phyloP scores from a whole-genome alignment of 495 filamentous ascomycete genomes.

The Aspergillus homomorphus region DNA sequence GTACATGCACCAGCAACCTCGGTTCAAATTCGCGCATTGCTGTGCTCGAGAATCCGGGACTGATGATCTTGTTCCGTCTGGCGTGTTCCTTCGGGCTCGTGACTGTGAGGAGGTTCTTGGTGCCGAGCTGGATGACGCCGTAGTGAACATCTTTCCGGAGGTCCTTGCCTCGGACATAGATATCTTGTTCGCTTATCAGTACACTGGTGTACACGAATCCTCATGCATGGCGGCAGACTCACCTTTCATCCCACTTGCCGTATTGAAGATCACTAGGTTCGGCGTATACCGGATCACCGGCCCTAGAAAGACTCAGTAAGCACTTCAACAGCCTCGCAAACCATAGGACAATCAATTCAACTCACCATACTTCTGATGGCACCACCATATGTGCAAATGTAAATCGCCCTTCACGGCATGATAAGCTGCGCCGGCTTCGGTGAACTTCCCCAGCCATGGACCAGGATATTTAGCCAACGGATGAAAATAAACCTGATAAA shows the following conservation, averaged over 20 bases:
- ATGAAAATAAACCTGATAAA: conserved; percentile 36
- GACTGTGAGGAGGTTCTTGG: conserved; percentile 5
- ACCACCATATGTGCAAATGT: conserved; percentile 23
- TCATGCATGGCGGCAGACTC: not conserved
- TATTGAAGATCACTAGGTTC: conserved; percentile 2
- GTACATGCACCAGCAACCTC: conserved; percentile 7
- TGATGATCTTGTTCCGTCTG: conserved; percentile 8
- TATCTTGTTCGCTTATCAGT: not conserved
- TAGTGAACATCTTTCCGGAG: conserved; percentile 4
- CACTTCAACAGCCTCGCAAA: not conserved
- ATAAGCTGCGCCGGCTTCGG: conserved; percentile 30
- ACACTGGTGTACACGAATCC: not conserved
- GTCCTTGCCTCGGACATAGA: conserved; percentile 6
- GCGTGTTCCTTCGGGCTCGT: conserved; percentile 8
- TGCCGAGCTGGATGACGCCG: not conserved
- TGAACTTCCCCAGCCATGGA: conserved; percentile 30
- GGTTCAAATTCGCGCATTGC: conserved; percentile 7
- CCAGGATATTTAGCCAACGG: conserved; percentile 39
- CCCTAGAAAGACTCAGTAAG: not conserved
- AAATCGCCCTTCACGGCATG: conserved; percentile 28
- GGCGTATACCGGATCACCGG: conserved; percentile 4
- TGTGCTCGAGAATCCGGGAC: conserved; percentile 7
- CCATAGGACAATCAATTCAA: not conserved
- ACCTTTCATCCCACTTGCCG: conserved; percentile 5
- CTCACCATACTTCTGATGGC: conserved; percentile 32